Evolutionary conservation across 1,284 basidiomycete genomes (phyloP).

Genomic region (Erythrobasidium hasegawianum): DNA sequence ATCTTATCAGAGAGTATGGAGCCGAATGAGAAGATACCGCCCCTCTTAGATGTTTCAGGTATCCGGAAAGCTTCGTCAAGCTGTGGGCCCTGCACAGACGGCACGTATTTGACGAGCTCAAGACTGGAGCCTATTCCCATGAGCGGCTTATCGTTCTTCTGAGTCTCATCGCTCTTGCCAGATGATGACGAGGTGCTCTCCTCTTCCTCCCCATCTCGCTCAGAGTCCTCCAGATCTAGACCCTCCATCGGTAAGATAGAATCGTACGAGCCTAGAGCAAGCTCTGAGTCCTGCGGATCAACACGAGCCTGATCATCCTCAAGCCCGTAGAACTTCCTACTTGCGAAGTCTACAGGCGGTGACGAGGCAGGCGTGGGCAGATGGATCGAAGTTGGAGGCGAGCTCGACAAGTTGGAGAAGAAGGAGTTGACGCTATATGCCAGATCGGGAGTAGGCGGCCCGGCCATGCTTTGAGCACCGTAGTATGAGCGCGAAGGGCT

Average conservation of each 20-base stretch:
- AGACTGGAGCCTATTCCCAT: background rate
- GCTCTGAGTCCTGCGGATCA: background rate
- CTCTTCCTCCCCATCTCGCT: conserved; percentile 9
- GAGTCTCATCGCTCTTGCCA: background rate
- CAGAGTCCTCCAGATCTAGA: conserved; percentile 13
- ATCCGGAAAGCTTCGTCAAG: background rate
- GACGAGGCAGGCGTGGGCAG: background rate
- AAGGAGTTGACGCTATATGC: background rate
- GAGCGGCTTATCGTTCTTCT: background rate
- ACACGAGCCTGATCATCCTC: background rate
- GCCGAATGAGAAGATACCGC: background rate
- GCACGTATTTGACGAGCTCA: background rate
- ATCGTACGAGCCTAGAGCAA: conserved; percentile 6
- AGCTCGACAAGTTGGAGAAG: background rate
- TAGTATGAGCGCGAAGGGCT: background rate
- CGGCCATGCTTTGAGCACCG: background rate
- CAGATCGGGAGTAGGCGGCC: background rate
- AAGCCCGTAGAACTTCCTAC: background rate
- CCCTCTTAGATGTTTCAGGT: background rate
- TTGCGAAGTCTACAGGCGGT: background rate
- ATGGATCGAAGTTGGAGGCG: background rate
- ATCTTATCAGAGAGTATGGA: background rate
- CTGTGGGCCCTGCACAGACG: background rate
- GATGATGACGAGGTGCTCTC: background rate
- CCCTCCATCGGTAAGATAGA: conserved; percentile 17